Conservation (phyloP, 768 basidiomycete species). For the Pulveroboletus sp. region DNA sequence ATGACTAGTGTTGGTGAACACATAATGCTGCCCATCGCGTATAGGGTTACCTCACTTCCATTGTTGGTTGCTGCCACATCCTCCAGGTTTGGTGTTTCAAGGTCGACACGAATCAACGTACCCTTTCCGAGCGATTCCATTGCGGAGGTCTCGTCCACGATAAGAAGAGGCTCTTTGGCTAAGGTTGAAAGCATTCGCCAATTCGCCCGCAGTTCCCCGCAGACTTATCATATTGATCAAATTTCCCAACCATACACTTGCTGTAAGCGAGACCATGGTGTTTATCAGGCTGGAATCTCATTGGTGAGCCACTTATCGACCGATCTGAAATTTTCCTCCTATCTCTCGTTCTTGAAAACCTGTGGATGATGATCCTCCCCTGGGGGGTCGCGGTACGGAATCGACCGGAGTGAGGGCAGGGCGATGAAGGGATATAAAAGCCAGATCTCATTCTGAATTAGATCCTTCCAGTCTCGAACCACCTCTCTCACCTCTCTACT, state of each 20-base stretch:
- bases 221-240: slow-evolving; percentile 12
- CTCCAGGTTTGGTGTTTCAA: slow-evolving; percentile 1
- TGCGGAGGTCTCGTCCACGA: slow-evolving; percentile 12
- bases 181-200: slow-evolving; percentile 5
- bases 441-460: background rate
- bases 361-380: slow-evolving; percentile 3
- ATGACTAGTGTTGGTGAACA: background rate
- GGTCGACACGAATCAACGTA: background rate
- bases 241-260: background rate
- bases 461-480: background rate
- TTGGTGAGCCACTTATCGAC: slow-evolving; percentile 3
- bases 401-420: slow-evolving; percentile 30
- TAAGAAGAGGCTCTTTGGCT: slow-evolving; percentile 22
- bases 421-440: slow-evolving; percentile 22
- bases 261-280: slow-evolving; percentile 1
- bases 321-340: background rate
- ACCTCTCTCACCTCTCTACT: slow-evolving; percentile 2
- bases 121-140: background rate
- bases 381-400: slow-evolving; percentile 13
- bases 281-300: slow-evolving; percentile 5
- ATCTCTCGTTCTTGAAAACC: slow-evolving; percentile 6
- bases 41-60: background rate
- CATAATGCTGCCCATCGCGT: slow-evolving; percentile 1
- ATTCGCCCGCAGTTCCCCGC: slow-evolving; percentile 13
- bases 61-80: background rate